phyloP scores from a whole-genome alignment of 1,284 basidiomycete genomes.

The Cystobasidium sp. region DNA sequence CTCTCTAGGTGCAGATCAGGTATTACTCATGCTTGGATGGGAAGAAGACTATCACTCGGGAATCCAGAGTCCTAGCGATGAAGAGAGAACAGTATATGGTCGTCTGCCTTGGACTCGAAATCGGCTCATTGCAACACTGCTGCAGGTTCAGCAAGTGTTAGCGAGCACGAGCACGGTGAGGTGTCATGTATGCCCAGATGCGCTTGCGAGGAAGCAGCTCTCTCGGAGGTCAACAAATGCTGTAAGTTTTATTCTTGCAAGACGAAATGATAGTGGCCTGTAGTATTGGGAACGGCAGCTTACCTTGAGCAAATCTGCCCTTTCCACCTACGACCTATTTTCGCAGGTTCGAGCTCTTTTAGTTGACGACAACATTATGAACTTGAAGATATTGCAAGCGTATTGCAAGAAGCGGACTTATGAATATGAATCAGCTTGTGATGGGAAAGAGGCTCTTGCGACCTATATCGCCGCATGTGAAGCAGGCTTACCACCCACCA shows the following conservation, averaged over 20 bases:
- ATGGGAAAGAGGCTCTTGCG: conserved; percentile 15
- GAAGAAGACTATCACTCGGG: conserved; percentile 3
- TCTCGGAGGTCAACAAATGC: too few relatives aligned
- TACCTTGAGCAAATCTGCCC: too few relatives aligned
- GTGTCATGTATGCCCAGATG: too few relatives aligned
- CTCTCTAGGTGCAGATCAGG: too few relatives aligned
- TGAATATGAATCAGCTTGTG: not conserved
- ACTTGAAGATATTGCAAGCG: conserved; percentile 18
- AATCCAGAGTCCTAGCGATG: too few relatives aligned
- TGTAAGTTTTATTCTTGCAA: too few relatives aligned
- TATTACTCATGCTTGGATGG: not conserved
- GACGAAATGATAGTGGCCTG: too few relatives aligned
- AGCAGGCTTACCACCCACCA: not conserved
- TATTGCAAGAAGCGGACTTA: conserved; percentile 28
- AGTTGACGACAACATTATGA: conserved; percentile 32
- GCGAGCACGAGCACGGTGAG: not conserved
- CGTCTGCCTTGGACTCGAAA: conserved; percentile 9
- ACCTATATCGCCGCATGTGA: not conserved
- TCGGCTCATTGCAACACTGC: not conserved
- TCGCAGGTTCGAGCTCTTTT: conserved; percentile 8
- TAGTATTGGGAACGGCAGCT: too few relatives aligned
- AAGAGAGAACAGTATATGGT: not conserved
- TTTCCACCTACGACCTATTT: too few relatives aligned
- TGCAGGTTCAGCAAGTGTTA: not conserved
- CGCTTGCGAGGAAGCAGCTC: too few relatives aligned